Percentiles rank a stretch among this genome's conserved stretches.
These are phyloP conservation scores for Suillus tomentosus DNA, from an alignment of 768 basidiomycete genomes.

Conservation along the genomic window DNA sequence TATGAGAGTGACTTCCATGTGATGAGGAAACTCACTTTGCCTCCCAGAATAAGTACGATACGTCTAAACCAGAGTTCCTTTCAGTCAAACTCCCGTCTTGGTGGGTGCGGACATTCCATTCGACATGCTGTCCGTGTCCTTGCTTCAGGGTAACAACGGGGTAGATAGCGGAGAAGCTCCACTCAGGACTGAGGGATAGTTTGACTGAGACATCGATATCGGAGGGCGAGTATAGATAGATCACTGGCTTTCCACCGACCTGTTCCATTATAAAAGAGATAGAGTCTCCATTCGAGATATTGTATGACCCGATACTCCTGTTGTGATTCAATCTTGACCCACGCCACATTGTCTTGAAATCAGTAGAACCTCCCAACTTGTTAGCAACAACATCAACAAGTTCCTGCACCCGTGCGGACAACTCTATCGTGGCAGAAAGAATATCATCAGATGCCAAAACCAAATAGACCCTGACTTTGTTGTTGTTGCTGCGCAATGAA, in stretches of 20 bases:
- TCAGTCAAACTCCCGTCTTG: neutral
- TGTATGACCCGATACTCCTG: neutral
- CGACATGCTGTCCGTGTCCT: neutral
- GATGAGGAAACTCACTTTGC: neutral
- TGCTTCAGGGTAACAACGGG: neutral
- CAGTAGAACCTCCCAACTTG: neutral
- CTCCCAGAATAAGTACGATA: constrained; percentile 1
- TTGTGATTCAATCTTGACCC: neutral
- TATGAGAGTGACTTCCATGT: neutral
- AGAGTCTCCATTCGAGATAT: neutral
- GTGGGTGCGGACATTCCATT: neutral
- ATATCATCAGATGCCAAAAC: neutral
- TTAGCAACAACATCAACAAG: neutral
- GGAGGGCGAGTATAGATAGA: constrained; percentile 9
- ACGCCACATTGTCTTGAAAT: too few species aligned
- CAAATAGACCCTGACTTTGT: neutral
- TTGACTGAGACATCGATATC: neutral
- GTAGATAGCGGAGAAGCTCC: constrained; percentile 5
- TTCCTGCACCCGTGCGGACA: neutral
- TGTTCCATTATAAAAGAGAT: neutral
- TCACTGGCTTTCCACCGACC: constrained; percentile 4
- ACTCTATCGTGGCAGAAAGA: neutral
- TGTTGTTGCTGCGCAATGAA: neutral
- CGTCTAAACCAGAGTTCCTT: neutral
- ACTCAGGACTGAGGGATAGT: constrained; percentile 5